These are phyloP conservation scores for Kodamaea ohmeri DNA, from an alignment of 1,139 yeast species.

Conservation along the genomic window DNA sequence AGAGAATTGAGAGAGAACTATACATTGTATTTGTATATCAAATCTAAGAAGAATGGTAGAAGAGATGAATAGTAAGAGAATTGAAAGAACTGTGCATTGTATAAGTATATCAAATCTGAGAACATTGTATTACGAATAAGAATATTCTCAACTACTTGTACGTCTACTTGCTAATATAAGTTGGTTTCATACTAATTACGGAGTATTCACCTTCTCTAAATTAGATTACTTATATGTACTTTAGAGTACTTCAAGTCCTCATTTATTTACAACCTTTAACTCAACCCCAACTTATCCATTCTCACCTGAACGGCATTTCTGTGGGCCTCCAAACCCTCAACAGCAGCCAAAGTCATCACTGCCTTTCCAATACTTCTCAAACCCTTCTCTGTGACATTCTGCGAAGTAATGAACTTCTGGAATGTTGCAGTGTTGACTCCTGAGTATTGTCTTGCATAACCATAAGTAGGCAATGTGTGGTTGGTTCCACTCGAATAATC, in stretches of 20 bases:
- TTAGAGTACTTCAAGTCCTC: not conserved
- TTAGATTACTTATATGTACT: too few relatives aligned
- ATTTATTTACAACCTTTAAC: not conserved
- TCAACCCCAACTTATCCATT: slow-evolving; percentile 71
- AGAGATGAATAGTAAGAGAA: too few relatives aligned
- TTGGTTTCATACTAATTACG: too few relatives aligned
- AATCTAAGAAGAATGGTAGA: too few relatives aligned
- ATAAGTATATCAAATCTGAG: too few relatives aligned
- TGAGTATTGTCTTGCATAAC: slow-evolving; percentile 94
- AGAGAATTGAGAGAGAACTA: too few relatives aligned
- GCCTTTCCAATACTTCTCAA: slow-evolving; percentile 86
- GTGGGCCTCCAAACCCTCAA: slow-evolving; percentile 96
- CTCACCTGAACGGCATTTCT: slow-evolving; percentile 93
- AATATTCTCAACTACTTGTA: too few relatives aligned
- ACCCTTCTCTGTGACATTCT: slow-evolving; percentile 83
- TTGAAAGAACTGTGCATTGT: too few relatives aligned
- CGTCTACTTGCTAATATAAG: too few relatives aligned
- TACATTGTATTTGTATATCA: too few relatives aligned
- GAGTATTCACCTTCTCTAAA: too few relatives aligned
- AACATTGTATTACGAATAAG: too few relatives aligned
- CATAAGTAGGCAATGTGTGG: slow-evolving; percentile 96
- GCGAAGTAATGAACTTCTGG: slow-evolving; percentile 93
- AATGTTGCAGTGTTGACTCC: slow-evolving; percentile 96
- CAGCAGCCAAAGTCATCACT: slow-evolving; percentile 94
- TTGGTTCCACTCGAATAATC: slow-evolving; percentile 97